phyloP scores from a whole-genome alignment of 2,329 filamentous ascomycete species.

The Clonostachys sp. region DNA sequence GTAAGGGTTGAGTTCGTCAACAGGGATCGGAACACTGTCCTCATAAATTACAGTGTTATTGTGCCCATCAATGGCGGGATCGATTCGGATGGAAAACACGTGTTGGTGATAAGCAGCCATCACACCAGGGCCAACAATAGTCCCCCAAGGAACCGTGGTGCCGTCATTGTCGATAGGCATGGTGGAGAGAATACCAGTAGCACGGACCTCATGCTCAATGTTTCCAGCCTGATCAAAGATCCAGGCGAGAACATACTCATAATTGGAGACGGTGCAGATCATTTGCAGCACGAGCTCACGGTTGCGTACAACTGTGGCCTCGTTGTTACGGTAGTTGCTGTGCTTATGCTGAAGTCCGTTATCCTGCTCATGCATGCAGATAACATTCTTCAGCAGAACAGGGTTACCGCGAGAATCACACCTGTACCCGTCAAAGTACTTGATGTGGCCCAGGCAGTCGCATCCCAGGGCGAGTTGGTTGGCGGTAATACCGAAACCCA shows the following conservation, averaged over 20 bases:
- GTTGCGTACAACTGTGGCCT: slow-evolving; percentile 51
- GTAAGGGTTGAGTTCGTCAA: slow-evolving; percentile 52
- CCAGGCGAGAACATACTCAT: slow-evolving; percentile 47
- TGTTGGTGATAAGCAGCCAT: slow-evolving; percentile 66
- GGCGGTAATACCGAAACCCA: slow-evolving; percentile 58
- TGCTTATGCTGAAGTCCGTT: slow-evolving; percentile 62
- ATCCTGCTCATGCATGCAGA: slow-evolving; percentile 31
- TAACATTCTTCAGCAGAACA: slow-evolving; percentile 56
- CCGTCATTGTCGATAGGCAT: slow-evolving; percentile 16
- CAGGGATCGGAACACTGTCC: slow-evolving; percentile 34
- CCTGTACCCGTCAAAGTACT: slow-evolving; percentile 43
- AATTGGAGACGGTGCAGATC: slow-evolving; percentile 63
- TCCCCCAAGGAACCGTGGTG: slow-evolving; percentile 44
- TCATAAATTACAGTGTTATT: slow-evolving; percentile 44
- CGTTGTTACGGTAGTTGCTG: slow-evolving; percentile 55
- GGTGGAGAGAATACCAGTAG: slow-evolving; percentile 41
- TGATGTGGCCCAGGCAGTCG: slow-evolving; percentile 70
- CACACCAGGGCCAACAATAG: slow-evolving; percentile 55
- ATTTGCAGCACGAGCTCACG: slow-evolving; percentile 59
- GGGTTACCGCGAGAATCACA: slow-evolving; percentile 57
- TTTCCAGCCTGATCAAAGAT: slow-evolving; percentile 53
- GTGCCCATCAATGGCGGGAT: slow-evolving; percentile 58
- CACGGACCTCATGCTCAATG: slow-evolving; percentile 40
- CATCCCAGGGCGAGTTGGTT: slow-evolving; percentile 64
- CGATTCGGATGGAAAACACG: slow-evolving; percentile 59